A percentile compares a stretch with the other conserved stretches of the same genome.
Evolutionary conservation across 805 yeast species (phyloP).

Genomic region (Naumovozyma dairenensis): DNA sequence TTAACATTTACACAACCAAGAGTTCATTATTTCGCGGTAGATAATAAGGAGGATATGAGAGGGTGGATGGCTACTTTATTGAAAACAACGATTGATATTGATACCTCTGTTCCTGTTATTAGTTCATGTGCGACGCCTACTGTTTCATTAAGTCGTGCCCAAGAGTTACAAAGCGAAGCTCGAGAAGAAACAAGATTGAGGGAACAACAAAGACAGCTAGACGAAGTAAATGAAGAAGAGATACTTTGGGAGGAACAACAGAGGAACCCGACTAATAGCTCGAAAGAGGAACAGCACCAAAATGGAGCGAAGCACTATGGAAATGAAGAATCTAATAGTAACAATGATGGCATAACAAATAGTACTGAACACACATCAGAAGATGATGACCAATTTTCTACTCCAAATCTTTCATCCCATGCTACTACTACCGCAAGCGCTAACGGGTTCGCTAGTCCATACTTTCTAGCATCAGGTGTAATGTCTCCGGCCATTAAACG

Average conservation of each 20-base stretch:
- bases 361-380: conserved; percentile 13
- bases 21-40: conserved; percentile 93
- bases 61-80: conserved; percentile 90
- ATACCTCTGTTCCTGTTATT: conserved; percentile 83
- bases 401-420: conserved; percentile 7
- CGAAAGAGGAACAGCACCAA: conserved; percentile 1
- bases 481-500: conserved; percentile 38
- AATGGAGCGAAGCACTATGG: conserved; percentile 1
- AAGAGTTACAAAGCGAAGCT: conserved; percentile 73
- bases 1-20: conserved; percentile 93
- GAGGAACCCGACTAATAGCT: conserved; percentile 6
- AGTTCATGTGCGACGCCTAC: conserved; percentile 96
- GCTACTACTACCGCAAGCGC: conserved; percentile 21
- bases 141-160: conserved; percentile 76
- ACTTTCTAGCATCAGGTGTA: conserved; percentile 53
- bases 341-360: background rate
- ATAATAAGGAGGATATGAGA: conserved; percentile 82
- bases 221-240: conserved; percentile 23
- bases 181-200: conserved; percentile 60
- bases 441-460: conserved; percentile 58
- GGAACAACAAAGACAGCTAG: conserved; percentile 32
- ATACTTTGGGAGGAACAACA: conserved; percentile 27
- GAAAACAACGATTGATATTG: conserved; percentile 93
- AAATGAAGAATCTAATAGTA: background rate
- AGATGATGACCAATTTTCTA: conserved; percentile 11